Evolutionary conservation across 495 filamentous ascomycete species (phyloP), one percentile per base, ranked within the genome.

Genomic region (Podospora anserina): DNA sequence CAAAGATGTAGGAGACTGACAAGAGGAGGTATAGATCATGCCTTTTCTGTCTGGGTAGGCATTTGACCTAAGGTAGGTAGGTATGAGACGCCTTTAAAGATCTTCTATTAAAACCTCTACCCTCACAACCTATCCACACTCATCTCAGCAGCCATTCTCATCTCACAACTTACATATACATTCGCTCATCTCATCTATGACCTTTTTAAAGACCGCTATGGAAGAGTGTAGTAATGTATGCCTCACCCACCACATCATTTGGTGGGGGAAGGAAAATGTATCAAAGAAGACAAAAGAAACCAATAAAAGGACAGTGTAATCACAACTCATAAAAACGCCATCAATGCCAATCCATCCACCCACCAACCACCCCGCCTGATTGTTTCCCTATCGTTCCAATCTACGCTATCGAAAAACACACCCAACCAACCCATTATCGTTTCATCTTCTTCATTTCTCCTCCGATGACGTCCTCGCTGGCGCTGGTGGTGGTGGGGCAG

Each of bases 401-500:
- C 69, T 71, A 49, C 39, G 39, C 39, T 49, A 49, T 65, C 60
- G n/a, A 13, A 67, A 64, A 60, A 20, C 54, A n/a, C 2, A 28
- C 27, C 11, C 28, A 32, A 7, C 59, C 16, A 32, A 61, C n/a
- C 23, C 3, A 26, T 68, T 27, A 44, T n/a, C 61, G 28, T 26
- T 32, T 7, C 65, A 16, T 56, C 7, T 32, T 66, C 18, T 32
- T 66, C 23, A 32, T 56, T 58, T 58, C 15, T 19, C 55, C 23
- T 58, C 23, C 27, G n/a, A 23, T 54, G 6, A 54, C 60, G 18
- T n/a, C 55, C 5, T 70, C 2, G 72, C 71, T 0, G 72, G 68
- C 15, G 68, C 72, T 0, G 74, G 68, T 16, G 71, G 70, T 30
- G 68, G 70, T 6, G 75, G 74, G 0, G 72, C 66, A 9, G 75